phyloP scores from a whole-genome alignment of 371 early-diverging fungal genomes.

The Mucor saturninus region DNA sequence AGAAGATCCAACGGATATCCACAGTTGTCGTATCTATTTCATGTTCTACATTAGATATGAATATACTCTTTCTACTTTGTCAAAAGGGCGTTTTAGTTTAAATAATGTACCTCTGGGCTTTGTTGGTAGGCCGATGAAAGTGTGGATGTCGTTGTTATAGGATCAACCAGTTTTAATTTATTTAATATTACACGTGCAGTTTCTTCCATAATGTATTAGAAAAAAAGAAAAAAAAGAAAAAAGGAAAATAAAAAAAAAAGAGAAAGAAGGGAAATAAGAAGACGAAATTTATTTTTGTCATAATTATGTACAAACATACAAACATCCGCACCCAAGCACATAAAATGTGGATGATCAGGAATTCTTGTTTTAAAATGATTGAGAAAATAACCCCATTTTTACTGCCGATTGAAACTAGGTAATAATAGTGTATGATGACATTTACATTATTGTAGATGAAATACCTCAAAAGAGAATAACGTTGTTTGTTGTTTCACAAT shows the following conservation, averaged over 20 bases:
- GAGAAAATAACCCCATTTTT: conserved; percentile 7
- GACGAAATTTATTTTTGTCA: not conserved
- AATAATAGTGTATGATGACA: not conserved
- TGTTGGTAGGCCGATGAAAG: conserved; percentile 22
- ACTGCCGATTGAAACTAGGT: not conserved
- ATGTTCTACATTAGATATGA: not conserved
- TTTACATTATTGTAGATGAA: not conserved
- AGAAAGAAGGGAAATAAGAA: conserved; percentile 10
- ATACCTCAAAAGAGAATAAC: not conserved
- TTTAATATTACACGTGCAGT: conserved; percentile 11
- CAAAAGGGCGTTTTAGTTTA: not conserved
- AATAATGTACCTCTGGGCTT: conserved; percentile 13
- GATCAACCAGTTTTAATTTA: conserved; percentile 17
- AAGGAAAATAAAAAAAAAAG: not conserved
- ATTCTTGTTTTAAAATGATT: not conserved
- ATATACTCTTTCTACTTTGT: not conserved
- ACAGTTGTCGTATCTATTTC: conserved; percentile 19
- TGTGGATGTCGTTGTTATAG: conserved; percentile 3
- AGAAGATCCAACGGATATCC: conserved; percentile 22
- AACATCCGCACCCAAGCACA: not conserved
- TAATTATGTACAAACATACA: conserved; percentile 7
- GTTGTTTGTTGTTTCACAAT: not conserved
- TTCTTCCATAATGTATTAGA: conserved; percentile 10
- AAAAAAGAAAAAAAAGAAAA: not conserved
- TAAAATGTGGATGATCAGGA: not conserved